These are phyloP conservation scores for Pythium myriotylum DNA, from an alignment of 352 stramenopile genomes.

Conservation along the genomic window DNA sequence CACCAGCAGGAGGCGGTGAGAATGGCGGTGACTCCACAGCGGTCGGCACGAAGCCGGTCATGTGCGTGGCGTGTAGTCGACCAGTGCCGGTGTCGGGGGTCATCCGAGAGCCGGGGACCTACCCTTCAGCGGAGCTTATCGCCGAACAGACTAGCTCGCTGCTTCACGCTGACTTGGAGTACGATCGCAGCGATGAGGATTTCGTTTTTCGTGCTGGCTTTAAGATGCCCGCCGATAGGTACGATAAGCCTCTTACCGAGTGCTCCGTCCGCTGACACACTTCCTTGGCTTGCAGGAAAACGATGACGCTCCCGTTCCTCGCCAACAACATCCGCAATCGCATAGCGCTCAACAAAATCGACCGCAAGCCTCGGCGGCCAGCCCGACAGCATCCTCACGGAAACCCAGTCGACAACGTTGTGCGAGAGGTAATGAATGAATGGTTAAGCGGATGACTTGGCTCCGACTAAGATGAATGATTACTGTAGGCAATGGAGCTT, in stretches of 20 bases:
- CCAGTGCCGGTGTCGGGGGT: slow-evolving; percentile 63
- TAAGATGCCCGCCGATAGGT: slow-evolving; percentile 83
- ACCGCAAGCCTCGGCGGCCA: slow-evolving; percentile 60
- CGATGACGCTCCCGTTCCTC: slow-evolving; percentile 76
- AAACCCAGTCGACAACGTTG: slow-evolving; percentile 65
- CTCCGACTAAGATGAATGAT: background rate
- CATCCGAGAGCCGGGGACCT: slow-evolving; percentile 55
- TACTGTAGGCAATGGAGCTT: slow-evolving; percentile 63
- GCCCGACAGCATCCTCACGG: slow-evolving; percentile 40
- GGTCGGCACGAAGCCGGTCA: slow-evolving; percentile 77
- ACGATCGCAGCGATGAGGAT: slow-evolving; percentile 69
- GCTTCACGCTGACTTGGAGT: slow-evolving; percentile 40
- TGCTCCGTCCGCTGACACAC: background rate
- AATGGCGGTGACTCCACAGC: slow-evolving; percentile 67
- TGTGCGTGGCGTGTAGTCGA: slow-evolving; percentile 82
- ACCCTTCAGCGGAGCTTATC: slow-evolving; percentile 43
- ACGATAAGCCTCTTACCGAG: slow-evolving; percentile 8
- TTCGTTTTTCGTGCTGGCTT: slow-evolving; percentile 84
- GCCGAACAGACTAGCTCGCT: slow-evolving; percentile 32
- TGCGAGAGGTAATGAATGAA: slow-evolving; percentile 53
- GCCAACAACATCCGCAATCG: slow-evolving; percentile 63
- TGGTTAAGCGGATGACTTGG: too few relatives aligned
- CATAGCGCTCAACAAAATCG: slow-evolving; percentile 72
- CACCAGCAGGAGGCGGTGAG: slow-evolving; percentile 25
- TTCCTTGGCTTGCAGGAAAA: slow-evolving; percentile 39